phyloP scores from a whole-genome alignment of 345 rosid species.

The Eutrema heterophyllum region DNA sequence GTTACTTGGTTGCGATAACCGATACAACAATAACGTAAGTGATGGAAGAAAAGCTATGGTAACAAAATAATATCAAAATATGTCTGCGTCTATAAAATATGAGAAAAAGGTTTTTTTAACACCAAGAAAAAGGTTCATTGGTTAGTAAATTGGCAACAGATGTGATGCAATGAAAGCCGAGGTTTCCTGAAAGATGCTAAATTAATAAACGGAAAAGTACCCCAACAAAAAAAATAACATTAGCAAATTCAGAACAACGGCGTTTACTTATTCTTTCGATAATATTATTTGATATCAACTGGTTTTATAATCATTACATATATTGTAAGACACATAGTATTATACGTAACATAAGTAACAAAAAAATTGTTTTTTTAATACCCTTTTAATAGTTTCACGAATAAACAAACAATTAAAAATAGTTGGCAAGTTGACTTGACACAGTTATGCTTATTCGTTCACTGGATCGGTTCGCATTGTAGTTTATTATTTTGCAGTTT shows the following conservation, averaged over 20 bases:
- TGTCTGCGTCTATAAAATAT: too few relatives aligned
- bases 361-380: background rate
- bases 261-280: background rate
- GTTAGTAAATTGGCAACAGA: conserved; percentile 5
- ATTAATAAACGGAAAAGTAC: background rate
- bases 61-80: too few relatives aligned
- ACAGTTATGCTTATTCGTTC: background rate
- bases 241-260: background rate
- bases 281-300: background rate
- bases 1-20: too few relatives aligned
- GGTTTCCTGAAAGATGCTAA: background rate
- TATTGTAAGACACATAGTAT: background rate
- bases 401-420: background rate
- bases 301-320: background rate
- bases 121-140: too few relatives aligned
- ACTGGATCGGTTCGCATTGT: background rate
- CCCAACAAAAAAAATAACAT: background rate
- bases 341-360: background rate
- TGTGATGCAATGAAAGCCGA: background rate
- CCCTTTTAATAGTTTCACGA: background rate
- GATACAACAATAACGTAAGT: too few relatives aligned
- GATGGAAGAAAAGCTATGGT: too few relatives aligned
- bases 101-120: too few relatives aligned
- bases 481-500: background rate
- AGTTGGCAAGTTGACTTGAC: conserved; percentile 13